Base-by-base conservation (phyloP, 768 basidiomycete species). In the Clitopilus passeckerianus region DNA sequence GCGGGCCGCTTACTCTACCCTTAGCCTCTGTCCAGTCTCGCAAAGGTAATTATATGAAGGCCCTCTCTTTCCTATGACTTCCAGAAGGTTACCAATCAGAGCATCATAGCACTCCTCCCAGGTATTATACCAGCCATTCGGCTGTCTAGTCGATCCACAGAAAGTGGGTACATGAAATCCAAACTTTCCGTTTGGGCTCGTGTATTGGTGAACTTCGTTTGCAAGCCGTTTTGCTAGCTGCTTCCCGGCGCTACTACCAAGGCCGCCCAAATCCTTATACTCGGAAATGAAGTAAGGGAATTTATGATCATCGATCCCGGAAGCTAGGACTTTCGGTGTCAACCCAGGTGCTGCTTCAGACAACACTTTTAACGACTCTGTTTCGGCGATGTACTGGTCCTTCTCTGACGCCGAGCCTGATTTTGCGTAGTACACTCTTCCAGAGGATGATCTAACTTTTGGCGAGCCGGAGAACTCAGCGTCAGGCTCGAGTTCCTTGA, bases 101-200 rank as follows among this genome's bases (percentile, higher is more conserved):
- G 76, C 75, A 66, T 76, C 76, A 67, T 80, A 92, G 64, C 89
- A 90, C 59, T 80, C 74, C 54, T 86, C 83, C 91, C 91, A 93
- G 1, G 76, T 84, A 18, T 81, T 72, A 65, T 79, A 86, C 87
- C 89, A 90, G 5, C 89, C 90, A 63, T 91, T 91, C 43, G 79
- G 75, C 59, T 89, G 76, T 53, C 83, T 79, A 0, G 91, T 92
- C 4, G 77, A 77, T 6, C 91, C 91, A 61, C 91, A 93, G 66
- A 84, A 91, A 5, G 90, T 92, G 1, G 90, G 88, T 16, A 89
- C 79, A 5, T 74, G 72, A 67, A 91, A 92, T 2, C 91, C 91
- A 68, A 84, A 91, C 20, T 50, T 50, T 0, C 84, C 85, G 2
- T 78, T 70, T 5, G 71, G 62, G 59, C 85, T 85, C 63, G 80